phyloP scores from a whole-genome alignment of 192 early-diverging fungal genomes.

The Gamsiella multidivaricata region DNA sequence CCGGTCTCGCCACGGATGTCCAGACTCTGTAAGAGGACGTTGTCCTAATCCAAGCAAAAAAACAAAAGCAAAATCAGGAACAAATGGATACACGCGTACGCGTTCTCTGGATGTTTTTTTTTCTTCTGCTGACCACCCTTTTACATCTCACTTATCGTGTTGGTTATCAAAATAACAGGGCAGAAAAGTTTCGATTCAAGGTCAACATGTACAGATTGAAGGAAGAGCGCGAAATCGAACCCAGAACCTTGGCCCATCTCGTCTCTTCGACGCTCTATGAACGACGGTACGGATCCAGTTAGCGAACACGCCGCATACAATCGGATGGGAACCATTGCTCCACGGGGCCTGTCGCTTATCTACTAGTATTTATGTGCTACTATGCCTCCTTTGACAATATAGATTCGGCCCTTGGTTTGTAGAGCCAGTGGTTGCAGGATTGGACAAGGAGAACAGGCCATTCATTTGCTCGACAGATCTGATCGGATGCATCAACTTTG shows the following conservation, averaged over 20 bases:
- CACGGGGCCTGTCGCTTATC: not conserved
- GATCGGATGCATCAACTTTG: constrained; percentile 93
- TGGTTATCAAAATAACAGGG: constrained; percentile 54
- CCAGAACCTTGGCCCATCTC: constrained; percentile 91
- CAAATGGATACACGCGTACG: no score
- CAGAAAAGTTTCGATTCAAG: constrained; percentile 91
- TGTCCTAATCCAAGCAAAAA: not conserved
- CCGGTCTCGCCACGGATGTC: constrained; percentile 96
- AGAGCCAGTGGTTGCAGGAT: constrained; percentile 94
- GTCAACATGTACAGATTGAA: constrained; percentile 95
- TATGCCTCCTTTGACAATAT: constrained; percentile 1
- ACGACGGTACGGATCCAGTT: constrained; percentile 63
- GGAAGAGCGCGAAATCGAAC: constrained; percentile 96
- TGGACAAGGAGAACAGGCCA: constrained; percentile 90
- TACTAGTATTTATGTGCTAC: not conserved
- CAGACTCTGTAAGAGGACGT: constrained; percentile 83
- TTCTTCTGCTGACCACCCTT: not conserved
- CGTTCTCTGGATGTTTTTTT: not conserved
- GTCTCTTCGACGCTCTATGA: constrained; percentile 97
- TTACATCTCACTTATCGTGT: not conserved
- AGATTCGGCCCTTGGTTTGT: constrained; percentile 98
- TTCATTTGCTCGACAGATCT: constrained; percentile 95
- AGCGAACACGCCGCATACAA: not conserved
- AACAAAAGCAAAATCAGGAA: not conserved
- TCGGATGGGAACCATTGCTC: no score